Base-by-base conservation (phyloP, 2,329 filamentous ascomycete genomes). In the Cladophialophora bantiana region DNA sequence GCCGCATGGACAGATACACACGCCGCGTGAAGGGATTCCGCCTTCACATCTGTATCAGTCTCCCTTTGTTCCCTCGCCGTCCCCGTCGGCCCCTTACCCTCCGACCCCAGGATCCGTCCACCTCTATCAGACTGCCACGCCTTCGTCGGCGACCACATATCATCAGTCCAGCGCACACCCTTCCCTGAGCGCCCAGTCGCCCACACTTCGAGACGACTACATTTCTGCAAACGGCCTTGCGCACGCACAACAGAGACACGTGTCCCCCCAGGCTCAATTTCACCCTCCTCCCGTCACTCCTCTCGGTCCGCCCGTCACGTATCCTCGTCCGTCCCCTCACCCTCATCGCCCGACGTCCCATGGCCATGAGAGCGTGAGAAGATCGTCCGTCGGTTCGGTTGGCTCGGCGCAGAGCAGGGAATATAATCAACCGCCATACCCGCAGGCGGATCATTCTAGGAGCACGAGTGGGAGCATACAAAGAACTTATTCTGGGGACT, bases 251-350 rank as follows among this genome's bases (percentile, higher is more conserved):
- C 48, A 63, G 38, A 65, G 62, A n/a, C 68, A 66, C 45, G 65
- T 71, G 20, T 73, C 71, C 45, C 71, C 67, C 18, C 62, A 70
- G 18, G 64, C 62, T 40, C 71, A 66, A 26, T 72, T 68, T 36
- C 70, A 71, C 52, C 65, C 68, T 36, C 68, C 70, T 10, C 72
- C 71, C 10, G 65, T 61, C 18, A 73, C 72, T 38, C 72, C 72
- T 20, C 62, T 74, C 35, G 72, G 72, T 32, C 72, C 72, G 7
- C 72, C 72, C 7, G 60, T 53, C n/a, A 40, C 64, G n/a, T 70
- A 71, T 57, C 68, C 72, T 48, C 68, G 67, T 38, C 63, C 66
- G 38, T 71, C 72, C 12, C 65, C 70, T 18, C 64, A 72, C 26
- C 38, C 70, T 20, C 66, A 71, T 31, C 64, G 72, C 55, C 70